Conservation (phyloP, 1,139 yeast genomes). For the Saccharomyces hybrid region DNA sequence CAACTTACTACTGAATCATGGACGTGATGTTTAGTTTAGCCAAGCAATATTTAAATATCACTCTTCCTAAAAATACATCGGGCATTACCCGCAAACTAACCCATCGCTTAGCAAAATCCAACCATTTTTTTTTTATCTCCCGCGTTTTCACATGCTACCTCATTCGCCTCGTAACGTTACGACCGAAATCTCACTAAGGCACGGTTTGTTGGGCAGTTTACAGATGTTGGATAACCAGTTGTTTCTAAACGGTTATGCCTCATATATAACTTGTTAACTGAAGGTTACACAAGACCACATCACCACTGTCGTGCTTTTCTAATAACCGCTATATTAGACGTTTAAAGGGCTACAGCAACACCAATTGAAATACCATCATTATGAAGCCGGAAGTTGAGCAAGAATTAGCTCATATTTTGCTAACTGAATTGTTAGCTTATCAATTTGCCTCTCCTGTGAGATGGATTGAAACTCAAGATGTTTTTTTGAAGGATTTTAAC, state of each 20-base stretch:
- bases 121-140: background rate
- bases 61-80: background rate
- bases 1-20: background rate
- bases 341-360: background rate
- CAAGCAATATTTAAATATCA: background rate
- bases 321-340: background rate
- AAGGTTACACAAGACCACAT: background rate
- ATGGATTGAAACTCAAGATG: conserved; percentile 99
- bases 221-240: conserved; percentile 4
- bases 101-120: background rate
- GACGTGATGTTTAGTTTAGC: too few species aligned
- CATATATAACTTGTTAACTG: background rate
- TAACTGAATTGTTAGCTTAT: conserved; percentile 93
- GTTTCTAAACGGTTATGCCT: background rate
- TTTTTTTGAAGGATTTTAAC: conserved; percentile 84
- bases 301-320: background rate
- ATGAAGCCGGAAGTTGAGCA: conserved; percentile 99
- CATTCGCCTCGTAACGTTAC: background rate
- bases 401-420: conserved; percentile 87
- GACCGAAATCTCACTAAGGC: background rate
- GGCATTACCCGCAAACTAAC: background rate
- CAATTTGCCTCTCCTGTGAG: conserved; percentile 99
- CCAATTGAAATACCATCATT: conserved; percentile 12
- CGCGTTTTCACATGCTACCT: background rate
- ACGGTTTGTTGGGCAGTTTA: background rate